Conservation (phyloP, 1,284 basidiomycete genomes). For the Sutorius eximius region DNA sequence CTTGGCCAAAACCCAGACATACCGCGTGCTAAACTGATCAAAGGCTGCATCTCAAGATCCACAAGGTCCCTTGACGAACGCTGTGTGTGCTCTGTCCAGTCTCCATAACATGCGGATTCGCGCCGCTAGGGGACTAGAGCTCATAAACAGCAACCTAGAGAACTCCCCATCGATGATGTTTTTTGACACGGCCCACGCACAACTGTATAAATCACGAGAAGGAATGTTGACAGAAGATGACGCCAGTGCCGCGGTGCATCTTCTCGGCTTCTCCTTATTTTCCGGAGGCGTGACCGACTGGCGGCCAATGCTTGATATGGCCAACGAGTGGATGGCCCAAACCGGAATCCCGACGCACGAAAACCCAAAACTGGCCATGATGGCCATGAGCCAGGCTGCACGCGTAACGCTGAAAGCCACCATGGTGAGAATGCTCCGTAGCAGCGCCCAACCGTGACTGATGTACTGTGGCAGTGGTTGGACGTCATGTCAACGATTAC, state of each 20-base stretch:
- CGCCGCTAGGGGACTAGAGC: conserved; percentile 58
- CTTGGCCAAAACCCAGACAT: neutral
- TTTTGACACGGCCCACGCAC: conserved; percentile 64
- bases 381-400: conserved; percentile 50
- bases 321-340: conserved; percentile 70
- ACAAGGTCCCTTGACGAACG: conserved; percentile 64
- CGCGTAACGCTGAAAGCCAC: conserved; percentile 66
- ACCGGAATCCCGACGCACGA: conserved; percentile 60
- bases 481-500: conserved; percentile 72
- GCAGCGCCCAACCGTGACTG: conserved; percentile 3
- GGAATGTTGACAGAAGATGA: conserved; percentile 61
- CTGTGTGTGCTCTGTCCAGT: conserved; percentile 72
- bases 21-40: conserved; percentile 19
- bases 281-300: conserved; percentile 65
- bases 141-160: conserved; percentile 52
- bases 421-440: conserved; percentile 51
- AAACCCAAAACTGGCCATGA: conserved; percentile 58
- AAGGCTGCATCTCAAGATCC: conserved; percentile 67
- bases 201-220: conserved; percentile 34
- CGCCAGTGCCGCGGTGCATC: conserved; percentile 71
- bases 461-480: conserved; percentile 54
- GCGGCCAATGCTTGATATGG: conserved; percentile 61
- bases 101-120: conserved; percentile 65
- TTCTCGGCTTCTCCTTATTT: conserved; percentile 67
- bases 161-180: conserved; percentile 62